phyloP scores from a whole-genome alignment of 2,329 filamentous ascomycete species.

The Fusarium sp. region DNA sequence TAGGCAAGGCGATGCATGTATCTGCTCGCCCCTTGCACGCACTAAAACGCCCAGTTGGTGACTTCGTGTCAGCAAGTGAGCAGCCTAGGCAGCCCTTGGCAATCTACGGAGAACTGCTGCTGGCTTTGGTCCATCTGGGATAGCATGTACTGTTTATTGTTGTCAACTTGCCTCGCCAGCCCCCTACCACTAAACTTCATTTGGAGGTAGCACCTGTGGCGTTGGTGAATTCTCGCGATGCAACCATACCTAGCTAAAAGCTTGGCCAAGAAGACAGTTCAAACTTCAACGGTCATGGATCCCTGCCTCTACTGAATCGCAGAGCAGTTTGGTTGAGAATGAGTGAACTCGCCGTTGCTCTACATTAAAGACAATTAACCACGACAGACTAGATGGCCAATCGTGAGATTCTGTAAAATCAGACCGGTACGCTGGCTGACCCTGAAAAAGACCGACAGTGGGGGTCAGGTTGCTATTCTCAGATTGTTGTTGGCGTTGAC shows the following conservation, averaged over 20 bases:
- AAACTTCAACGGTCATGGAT: background rate
- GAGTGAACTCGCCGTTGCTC: conserved; percentile 18
- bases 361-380: too few species aligned
- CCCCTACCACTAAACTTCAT: conserved; percentile 12
- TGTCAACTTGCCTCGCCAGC: conserved; percentile 32
- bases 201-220: conserved; percentile 19
- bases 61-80: conserved; percentile 33
- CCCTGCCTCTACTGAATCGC: background rate
- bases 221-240: conserved; percentile 6
- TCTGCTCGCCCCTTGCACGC: conserved; percentile 17
- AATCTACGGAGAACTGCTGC: conserved; percentile 34
- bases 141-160: conserved; percentile 26
- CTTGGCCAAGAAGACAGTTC: conserved; percentile 15
- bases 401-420: background rate
- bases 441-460: conserved; percentile 11
- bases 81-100: conserved; percentile 26
- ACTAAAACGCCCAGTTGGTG: conserved; percentile 28
- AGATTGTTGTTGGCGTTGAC: background rate
- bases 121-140: conserved; percentile 4
- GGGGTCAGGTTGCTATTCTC: conserved; percentile 17
- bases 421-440: background rate
- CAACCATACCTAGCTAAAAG: background rate
- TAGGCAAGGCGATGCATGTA: conserved; percentile 3
- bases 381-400: conserved; percentile 8
- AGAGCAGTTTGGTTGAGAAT: conserved; percentile 8